Base-by-base conservation (phyloP, 2,329 filamentous ascomycete genomes). In the Fusarium hostae region DNA sequence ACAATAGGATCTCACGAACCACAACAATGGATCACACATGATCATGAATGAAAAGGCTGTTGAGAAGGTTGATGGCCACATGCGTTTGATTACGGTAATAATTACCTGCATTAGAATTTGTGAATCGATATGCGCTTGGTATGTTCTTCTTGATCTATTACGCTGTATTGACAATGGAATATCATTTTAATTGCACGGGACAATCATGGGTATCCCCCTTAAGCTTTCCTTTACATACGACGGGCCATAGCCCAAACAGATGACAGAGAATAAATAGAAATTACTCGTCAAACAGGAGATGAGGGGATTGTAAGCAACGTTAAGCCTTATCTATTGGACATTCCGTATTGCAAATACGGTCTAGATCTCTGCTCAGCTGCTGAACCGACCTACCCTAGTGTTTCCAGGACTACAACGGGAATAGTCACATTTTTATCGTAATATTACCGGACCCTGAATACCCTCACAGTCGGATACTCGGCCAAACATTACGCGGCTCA, bases 391-490 rank as follows among this genome's bases (percentile, higher is more conserved):
- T 56, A 56, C 54, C 30, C 40, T 56, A 48, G 54, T 35, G 54
- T 47, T 56, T 56, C 48, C 40, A 48, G 54, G 54, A 35, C 30
- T 26, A n/a, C 22, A 34, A 28, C 40, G 54, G 54, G 41, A 48
- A 56, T 48, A 48, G 40, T 22, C 8, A n/a, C 8, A 24, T 43
- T 11, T 22, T 10, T 3, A 16, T 35, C 7, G 15, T 28, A n/a
- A 28, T 56, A 48, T 56, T 48, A 9, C 54, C 40, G 54, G 54
- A n/a, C 30, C 54, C 30, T 35, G 40, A 35, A 56, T 48, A 16
- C 54, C 40, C 30, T 56, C 40, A 26, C 13, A 24, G 13, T 32
- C 69, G 65, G 65, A 61, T 72, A 41, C 22, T 55, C 70, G 70
- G 70, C 70, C 59, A 47, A 48, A 45, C 56, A 55, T 60, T 45